Evolutionary conservation across 2,329 filamentous ascomycete genomes (phyloP).

Genomic region (Celoporthe dispersa): DNA sequence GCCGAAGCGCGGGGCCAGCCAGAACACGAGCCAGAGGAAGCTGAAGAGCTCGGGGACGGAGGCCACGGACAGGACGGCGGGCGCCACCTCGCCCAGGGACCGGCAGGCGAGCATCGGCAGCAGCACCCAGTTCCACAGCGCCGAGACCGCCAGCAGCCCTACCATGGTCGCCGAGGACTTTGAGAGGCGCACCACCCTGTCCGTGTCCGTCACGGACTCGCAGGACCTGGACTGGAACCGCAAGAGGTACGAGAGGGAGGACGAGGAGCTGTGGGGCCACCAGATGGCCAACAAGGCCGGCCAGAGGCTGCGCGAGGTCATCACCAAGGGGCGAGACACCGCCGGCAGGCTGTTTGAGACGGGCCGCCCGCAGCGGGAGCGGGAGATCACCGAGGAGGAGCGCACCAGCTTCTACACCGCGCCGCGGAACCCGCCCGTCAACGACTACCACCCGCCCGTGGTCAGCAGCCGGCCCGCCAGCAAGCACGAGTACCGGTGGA

Average conservation of each 20-base stretch:
- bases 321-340: constrained; percentile 61
- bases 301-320: constrained; percentile 61
- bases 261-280: constrained; percentile 83
- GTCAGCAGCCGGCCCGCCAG: constrained; percentile 75
- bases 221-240: constrained; percentile 68
- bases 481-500: constrained; percentile 79
- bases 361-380: constrained; percentile 57
- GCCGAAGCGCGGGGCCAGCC: constrained; percentile 62
- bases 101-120: constrained; percentile 34
- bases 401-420: constrained; percentile 64
- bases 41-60: constrained; percentile 61
- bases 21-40: constrained; percentile 63
- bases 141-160: constrained; percentile 46
- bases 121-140: constrained; percentile 40
- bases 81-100: constrained; percentile 44
- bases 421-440: constrained; percentile 72
- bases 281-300: constrained; percentile 53
- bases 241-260: constrained; percentile 81
- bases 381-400: constrained; percentile 53
- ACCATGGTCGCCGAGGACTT: constrained; percentile 53
- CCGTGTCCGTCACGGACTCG: constrained; percentile 42
- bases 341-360: constrained; percentile 57
- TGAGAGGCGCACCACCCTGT: constrained; percentile 45
- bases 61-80: constrained; percentile 43
- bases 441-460: constrained; percentile 84